Percentiles rank a stretch among this genome's conserved stretches.
These are phyloP conservation scores for Fraxinus paxiana DNA, from an alignment of 305 asterid genomes.

Conservation along the genomic window DNA sequence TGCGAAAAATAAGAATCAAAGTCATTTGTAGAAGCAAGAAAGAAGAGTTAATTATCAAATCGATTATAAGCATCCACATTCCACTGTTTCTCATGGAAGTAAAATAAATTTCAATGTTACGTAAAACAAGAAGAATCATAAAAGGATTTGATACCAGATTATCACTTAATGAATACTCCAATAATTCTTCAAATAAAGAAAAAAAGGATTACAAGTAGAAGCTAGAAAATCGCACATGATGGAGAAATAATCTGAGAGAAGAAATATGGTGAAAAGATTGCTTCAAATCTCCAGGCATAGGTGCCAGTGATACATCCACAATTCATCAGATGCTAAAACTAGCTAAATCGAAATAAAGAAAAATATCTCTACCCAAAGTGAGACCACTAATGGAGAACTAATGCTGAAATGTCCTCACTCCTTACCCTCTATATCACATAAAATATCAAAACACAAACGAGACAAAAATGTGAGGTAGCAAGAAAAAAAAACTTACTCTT, in stretches of 20 bases:
- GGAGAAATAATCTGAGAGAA: background rate
- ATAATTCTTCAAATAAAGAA: background rate
- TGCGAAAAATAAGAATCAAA: slow-evolving; percentile 21
- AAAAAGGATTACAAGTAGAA: background rate
- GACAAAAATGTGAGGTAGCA: background rate
- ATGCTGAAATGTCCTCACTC: background rate
- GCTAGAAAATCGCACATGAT: background rate
- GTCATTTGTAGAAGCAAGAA: slow-evolving; percentile 25
- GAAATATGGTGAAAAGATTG: background rate
- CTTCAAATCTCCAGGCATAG: background rate
- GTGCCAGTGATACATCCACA: background rate
- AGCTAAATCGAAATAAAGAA: background rate
- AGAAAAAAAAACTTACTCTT: background rate
- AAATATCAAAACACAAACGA: background rate
- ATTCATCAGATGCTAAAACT: background rate
- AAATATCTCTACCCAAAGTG: background rate
- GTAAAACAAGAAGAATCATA: background rate
- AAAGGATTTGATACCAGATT: background rate
- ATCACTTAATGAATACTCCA: background rate
- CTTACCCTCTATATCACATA: background rate
- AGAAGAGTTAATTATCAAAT: slow-evolving; percentile 2
- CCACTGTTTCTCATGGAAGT: background rate
- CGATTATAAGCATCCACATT: background rate
- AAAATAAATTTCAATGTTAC: background rate
- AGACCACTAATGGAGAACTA: background rate